Evolutionary conservation across 345 rosid species (phyloP), one percentile per base, ranked within the genome.

Genomic region (Murraya paniculata): DNA sequence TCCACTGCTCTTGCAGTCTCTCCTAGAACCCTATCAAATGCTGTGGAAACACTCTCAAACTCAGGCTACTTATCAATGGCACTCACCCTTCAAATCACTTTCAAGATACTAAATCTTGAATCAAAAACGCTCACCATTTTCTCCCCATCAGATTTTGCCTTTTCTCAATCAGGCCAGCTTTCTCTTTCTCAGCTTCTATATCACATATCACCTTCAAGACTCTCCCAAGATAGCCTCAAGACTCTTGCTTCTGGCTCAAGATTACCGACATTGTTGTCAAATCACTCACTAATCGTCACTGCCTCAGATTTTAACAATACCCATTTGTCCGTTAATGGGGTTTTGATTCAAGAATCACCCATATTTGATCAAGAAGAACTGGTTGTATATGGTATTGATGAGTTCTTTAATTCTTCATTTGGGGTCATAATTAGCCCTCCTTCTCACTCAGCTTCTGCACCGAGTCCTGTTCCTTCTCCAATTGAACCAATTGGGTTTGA

Each of bases 51-150:
- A 65, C 86, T 84, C 75, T 71, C 84, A 30, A 72, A 82, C 75
- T 78, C 89, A 41, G 86, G 87, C 72, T 83, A 76, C 68, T 81
- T 87, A 62, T 87, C 89, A 66, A 84, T 87, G 87, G 86, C 83
- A 74, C 84, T 85, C 60, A 85, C 86, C 45, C 86, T 87, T 7
- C 61, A 77, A 70, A 55, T 84, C 69, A 83, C 81, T 21, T 50
- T n/a, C 28, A 72, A 76, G 58, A 68, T 73, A n/a, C 85, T 87
- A 1, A 33, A 53, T 48, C 87, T 85, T 25, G 83, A 85, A 6
- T 82, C 80, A 50, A 64, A 79, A 28, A 77, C 62, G 13, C 67
- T 81, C 72, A 87, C 88, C 77, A 71, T 87, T 13, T 87, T 87
- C 81, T 79, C 86, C 25, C 87, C 88, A 35, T 79, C 82, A 4